Evolutionary conservation across 2,329 filamentous ascomycete genomes (phyloP), one percentile per base, ranked within the genome.

Genomic region (Dendrostoma leiphaemia): DNA sequence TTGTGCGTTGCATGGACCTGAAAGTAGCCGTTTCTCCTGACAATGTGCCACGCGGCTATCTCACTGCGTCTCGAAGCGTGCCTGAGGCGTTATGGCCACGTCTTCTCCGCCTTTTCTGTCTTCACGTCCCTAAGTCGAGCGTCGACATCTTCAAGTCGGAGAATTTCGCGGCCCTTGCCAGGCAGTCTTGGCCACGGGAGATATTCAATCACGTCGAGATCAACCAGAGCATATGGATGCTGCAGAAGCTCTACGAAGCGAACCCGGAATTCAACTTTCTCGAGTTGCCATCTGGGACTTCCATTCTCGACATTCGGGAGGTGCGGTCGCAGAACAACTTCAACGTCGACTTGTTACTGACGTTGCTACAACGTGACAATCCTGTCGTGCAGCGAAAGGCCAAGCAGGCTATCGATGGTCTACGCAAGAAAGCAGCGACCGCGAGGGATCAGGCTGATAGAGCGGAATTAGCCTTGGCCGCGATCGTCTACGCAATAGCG

Each of bases 331-430:
- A 51, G 17, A 23, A 40, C 24, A 51, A 54, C 28, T 54, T 54
- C 47, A 54, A 54, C 13, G 52, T 54, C 13, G 47, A 54, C 4
- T 26, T 54, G 15, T 44, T 45, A 10, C 19, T 54, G 32, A 54
- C 52, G 13, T 4, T 51, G 2, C 52, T 54, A 3, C 47, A 45
- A 12, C 47, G 26, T 3, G 15, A 37, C 12, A 17, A 54, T 5
- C 19, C 28, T 4, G 26, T 19, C 7, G 52, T 45, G 4, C 40
- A 50, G 12, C 19, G 17, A 13, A 21, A 9, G n/a, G 32, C 52
- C 8, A 40, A 26, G 17, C 37, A 45, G 1, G n/a, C 32, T 3
- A 9, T 51, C 21, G 40, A 54, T 19, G 44, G 32, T 12, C 32
- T 54, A 3, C 52, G 52, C 2, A 54, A 45, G 40, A 50, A 45